Evolutionary conservation across 805 yeast species (phyloP), one percentile per base, ranked within the genome.

Genomic region (Sugiyamaella boreocaroliniensis): DNA sequence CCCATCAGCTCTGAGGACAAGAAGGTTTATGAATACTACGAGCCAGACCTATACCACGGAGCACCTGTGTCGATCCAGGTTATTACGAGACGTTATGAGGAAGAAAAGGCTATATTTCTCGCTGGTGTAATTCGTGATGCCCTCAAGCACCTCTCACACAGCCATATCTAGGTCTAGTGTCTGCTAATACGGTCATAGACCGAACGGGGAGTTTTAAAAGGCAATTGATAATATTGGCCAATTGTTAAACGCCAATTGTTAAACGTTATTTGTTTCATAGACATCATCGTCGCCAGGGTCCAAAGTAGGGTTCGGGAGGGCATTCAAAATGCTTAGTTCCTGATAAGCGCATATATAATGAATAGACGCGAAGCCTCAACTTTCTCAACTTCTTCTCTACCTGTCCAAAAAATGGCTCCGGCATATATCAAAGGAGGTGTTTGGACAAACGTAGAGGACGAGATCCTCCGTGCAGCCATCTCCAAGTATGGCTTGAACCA

Each of bases 401-500:
- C 14, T 9, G 8, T 19, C 20, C 11, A 8, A 20, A 41, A n/a
- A 16, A 47, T 49, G 46, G 47, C 47, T 5, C 46, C 52, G 40
- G 72, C 83, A 0, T 86, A 86, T 63, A 86, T 86, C 46, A 86
- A 84, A 64, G 96, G 95, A 29, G 97, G 95, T 45, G 83, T 80
- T 4, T 90, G 98, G 98, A 82, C 95, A 6, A 84, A 87, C 63
- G 68, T 77, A 10, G 85, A 81, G 60, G 99, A 93, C 68, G 92
- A 89, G 67, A 85, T 93, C 44, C 72, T 92, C 43, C 83, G 84
- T 58, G 96, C 97, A 0, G 97, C 97, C 1, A 86, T 93, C 1
- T 79, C 93, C 41, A 93, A 92, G 64, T 92, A 92, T 67, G 99
- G 99, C 0, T 73, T 89, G 16, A 89, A 87, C 60, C 97, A 93